Base-by-base conservation (phyloP, 1,139 yeast species). In the Suhomyces panamericanus region DNA sequence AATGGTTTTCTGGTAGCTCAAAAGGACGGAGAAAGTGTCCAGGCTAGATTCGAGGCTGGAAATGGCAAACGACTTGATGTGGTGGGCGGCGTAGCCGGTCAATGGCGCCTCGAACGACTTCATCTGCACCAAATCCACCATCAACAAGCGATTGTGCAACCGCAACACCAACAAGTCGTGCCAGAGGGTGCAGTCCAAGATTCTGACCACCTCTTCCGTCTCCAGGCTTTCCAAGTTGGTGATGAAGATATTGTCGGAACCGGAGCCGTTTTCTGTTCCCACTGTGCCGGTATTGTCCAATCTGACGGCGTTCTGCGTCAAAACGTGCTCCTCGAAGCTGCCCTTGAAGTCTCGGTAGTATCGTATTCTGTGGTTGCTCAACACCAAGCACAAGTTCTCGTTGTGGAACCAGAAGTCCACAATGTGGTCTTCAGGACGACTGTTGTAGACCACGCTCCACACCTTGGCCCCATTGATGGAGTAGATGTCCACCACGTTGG, bases 321-420 rank as follows among this genome's bases (percentile, higher is more conserved):
- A 77, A 37, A 50, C 44, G 49, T 66, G 60, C 50, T 84, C 88
- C 39, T 77, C 73, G 56, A 83, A 83, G 43, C 78, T 81, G 5
- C 89, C 88, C 30, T 79, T 79, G 50, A 87, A 81, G 53, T 87
- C 91, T 39, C 76, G 66, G 59, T 90, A 91, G 40, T 77, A 69
- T 49, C 96, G 69, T 34, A 78, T 79, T 31, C 72, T 70, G 1
- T 89, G 77, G 46, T 74, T 73, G 32, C 74, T 76, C 27, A 86
- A 64, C 0, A 88, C 78, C 9, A 89, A 78, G 15, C 85, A 65
- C 45, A 90, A 69, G 44, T 78, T 74, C 52, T 87, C 95, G 48
- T 44, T 79, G 61, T 80, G 45, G 51, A 73, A 74, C 26, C 82
- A 81, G 34, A 81, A 83, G 17, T 85, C 74, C 9, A 79, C 78